Conservation (phyloP, 179 eudicot species). For the Silene vulgaris region DNA sequence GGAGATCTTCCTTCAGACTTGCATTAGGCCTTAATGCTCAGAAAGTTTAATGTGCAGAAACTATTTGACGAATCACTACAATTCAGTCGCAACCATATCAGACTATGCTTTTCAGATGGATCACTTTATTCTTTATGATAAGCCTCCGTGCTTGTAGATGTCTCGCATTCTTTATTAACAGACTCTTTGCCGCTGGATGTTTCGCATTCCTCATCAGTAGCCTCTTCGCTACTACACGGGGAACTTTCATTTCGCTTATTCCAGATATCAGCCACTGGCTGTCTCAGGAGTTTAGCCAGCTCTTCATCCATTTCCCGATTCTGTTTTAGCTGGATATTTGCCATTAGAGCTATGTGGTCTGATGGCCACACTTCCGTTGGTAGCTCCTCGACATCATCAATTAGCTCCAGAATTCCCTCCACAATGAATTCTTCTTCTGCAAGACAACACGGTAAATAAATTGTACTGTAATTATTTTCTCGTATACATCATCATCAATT, state of each 20-base stretch:
- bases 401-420: not conserved
- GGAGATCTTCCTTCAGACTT: not conserved
- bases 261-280: not conserved
- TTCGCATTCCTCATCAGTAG: not conserved
- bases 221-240: too few species aligned
- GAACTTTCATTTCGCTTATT: too few species aligned
- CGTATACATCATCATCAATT: not conserved
- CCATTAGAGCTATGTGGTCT: constrained; percentile 4
- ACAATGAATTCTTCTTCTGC: not conserved
- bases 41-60: not conserved
- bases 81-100: not conserved
- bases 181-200: too few species aligned
- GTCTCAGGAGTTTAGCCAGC: not conserved
- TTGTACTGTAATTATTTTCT: not conserved
- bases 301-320: not conserved
- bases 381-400: not conserved
- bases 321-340: not conserved
- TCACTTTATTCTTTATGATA: too few species aligned
- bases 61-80: not conserved
- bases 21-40: not conserved
- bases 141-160: not conserved
- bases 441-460: not conserved
- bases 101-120: not conserved
- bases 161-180: not conserved
- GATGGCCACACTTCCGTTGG: not conserved